phyloP scores from a whole-genome alignment of 83 land plant species.

The Isoetes engelmannii region DNA sequence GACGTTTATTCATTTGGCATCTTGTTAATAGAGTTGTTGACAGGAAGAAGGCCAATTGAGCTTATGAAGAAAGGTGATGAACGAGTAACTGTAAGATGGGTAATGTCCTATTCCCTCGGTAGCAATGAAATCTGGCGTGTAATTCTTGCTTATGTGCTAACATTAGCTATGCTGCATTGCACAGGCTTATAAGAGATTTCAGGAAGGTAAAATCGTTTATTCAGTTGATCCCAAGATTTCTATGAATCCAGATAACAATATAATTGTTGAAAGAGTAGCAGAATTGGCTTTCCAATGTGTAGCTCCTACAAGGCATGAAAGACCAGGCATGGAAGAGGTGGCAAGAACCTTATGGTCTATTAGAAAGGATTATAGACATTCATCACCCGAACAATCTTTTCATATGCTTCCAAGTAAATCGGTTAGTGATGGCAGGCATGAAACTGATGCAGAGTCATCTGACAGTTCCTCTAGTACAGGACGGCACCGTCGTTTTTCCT shows the following conservation, averaged over 20 bases:
- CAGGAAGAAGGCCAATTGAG: slow-evolving; percentile 88
- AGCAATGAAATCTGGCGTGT: neutral
- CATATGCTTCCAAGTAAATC: too few relatives aligned
- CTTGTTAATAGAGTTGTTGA: slow-evolving; percentile 65
- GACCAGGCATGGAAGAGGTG: slow-evolving; percentile 71
- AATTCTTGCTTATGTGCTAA: neutral
- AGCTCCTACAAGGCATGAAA: slow-evolving; percentile 61
- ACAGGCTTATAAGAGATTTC: slow-evolving; percentile 62
- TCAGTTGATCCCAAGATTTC: slow-evolving; percentile 53
- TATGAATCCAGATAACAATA: slow-evolving; percentile 18
- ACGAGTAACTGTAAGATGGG: slow-evolving; percentile 87
- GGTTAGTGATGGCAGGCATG: too few relatives aligned
- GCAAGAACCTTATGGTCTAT: slow-evolving; percentile 58
- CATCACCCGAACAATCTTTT: too few relatives aligned
- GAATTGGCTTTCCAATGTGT: slow-evolving; percentile 71
- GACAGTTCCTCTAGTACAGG: too few relatives aligned
- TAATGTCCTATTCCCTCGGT: slow-evolving; percentile 24
- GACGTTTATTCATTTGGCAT: slow-evolving; percentile 96
- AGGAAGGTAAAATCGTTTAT: slow-evolving; percentile 37
- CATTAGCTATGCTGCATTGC: neutral
- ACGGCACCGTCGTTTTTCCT: too few relatives aligned
- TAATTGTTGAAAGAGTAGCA: slow-evolving; percentile 30
- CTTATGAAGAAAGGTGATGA: slow-evolving; percentile 51
- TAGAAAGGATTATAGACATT: slow-evolving; percentile 49
- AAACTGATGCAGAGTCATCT: too few relatives aligned